Evolutionary conservation across 2,329 filamentous ascomycete genomes (phyloP).

Genomic region (Aspergillus sp.): DNA sequence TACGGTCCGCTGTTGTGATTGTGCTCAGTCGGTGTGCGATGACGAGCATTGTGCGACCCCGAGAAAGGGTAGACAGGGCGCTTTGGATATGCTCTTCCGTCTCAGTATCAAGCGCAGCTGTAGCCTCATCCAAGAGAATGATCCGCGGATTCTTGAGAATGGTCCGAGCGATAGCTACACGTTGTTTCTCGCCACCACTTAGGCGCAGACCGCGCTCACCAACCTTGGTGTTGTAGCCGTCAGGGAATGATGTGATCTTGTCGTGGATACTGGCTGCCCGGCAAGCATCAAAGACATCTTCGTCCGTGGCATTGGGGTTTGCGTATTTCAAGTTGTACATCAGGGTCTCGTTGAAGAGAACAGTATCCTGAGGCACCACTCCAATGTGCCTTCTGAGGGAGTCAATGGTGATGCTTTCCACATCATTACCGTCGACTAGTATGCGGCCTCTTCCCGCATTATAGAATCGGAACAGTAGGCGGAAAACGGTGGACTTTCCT

Average conservation of each 20-base stretch:
- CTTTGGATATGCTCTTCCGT: constrained; percentile 93
- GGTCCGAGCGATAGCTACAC: constrained; percentile 89
- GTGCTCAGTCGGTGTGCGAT: constrained; percentile 90
- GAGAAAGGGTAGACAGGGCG: constrained; percentile 78
- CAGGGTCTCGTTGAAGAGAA: constrained; percentile 89
- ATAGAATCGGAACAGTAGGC: constrained; percentile 95
- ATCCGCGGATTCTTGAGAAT: constrained; percentile 91
- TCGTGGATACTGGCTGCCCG: constrained; percentile 89
- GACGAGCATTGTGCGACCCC: constrained; percentile 88
- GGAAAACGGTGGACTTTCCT: constrained; percentile 95
- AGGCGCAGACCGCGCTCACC: constrained; percentile 86
- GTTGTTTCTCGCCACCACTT: constrained; percentile 90
- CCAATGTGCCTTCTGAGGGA: constrained; percentile 91
- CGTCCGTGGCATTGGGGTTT: constrained; percentile 77
- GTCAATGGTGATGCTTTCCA: constrained; percentile 87
- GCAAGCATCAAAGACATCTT: constrained; percentile 81
- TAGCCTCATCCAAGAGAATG: constrained; percentile 92
- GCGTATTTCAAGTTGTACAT: constrained; percentile 96
- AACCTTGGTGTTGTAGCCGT: constrained; percentile 86
- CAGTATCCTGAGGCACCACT: constrained; percentile 95
- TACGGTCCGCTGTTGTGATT: constrained; percentile 84
- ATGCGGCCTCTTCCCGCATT: constrained; percentile 81
- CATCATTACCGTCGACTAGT: constrained; percentile 80
- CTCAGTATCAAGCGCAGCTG: constrained; percentile 86
- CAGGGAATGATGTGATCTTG: constrained; percentile 85